Percentiles rank a stretch among this genome's conserved stretches.
phyloP scores from a whole-genome alignment of 441 rosid genomes.

The Viola pubescens region DNA sequence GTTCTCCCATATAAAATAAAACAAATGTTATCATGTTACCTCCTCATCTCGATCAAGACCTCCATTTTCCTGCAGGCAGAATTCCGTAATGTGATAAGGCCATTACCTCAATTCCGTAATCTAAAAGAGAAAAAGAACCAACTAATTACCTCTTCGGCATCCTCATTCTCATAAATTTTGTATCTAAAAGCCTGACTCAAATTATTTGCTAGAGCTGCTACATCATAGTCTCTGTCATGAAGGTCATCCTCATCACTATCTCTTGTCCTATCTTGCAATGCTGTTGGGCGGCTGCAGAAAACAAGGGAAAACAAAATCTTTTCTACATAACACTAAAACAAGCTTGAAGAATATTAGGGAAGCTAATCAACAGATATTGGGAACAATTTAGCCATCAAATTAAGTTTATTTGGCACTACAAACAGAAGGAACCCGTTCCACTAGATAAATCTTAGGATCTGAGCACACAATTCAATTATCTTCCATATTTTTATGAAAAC shows the following conservation, averaged over 20 bases:
- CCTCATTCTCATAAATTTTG: slow-evolving; percentile 71
- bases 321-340: neutral
- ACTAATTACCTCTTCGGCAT: slow-evolving; percentile 62
- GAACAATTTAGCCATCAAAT: no score
- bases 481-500: no score
- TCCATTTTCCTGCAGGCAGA: slow-evolving; percentile 50
- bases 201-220: slow-evolving; percentile 86
- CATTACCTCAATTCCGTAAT: neutral
- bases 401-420: no score
- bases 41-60: slow-evolving; percentile 74
- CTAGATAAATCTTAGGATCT: no score
- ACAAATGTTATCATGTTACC: slow-evolving; percentile 32
- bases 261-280: slow-evolving; percentile 78
- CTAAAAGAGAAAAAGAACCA: neutral
- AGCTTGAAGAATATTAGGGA: neutral
- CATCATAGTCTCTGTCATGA: slow-evolving; percentile 91
- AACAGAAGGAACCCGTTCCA: no score
- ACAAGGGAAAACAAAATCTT: slow-evolving; percentile 5
- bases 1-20: neutral
- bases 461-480: no score
- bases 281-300: slow-evolving; percentile 76
- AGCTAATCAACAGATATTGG: no score
- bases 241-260: slow-evolving; percentile 92
- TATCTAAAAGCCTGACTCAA: slow-evolving; percentile 86
- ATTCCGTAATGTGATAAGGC: slow-evolving; percentile 14